A percentile compares a stretch with the other conserved stretches of the same genome.
phyloP scores from a whole-genome alignment of 768 basidiomycete genomes.

The Podaxis sp. region DNA sequence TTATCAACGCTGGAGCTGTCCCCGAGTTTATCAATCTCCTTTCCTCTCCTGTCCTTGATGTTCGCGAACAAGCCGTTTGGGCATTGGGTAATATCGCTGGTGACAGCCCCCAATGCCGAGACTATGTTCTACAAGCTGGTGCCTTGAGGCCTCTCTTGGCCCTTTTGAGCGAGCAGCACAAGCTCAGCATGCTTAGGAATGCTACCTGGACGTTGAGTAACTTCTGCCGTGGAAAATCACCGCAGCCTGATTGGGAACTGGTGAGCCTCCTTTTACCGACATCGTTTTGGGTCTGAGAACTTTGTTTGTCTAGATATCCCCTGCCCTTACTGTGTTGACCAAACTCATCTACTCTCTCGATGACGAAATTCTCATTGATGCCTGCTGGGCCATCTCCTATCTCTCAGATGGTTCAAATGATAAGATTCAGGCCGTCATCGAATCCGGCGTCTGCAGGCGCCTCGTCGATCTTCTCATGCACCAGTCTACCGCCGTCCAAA shows the following conservation, averaged over 20 bases:
- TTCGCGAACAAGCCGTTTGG: slow-evolving; percentile 99
- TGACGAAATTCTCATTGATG: slow-evolving; percentile 98
- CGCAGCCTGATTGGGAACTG: slow-evolving; percentile 97
- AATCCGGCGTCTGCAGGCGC: slow-evolving; percentile 95
- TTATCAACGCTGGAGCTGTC: slow-evolving; percentile 92
- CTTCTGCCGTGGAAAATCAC: slow-evolving; percentile 97
- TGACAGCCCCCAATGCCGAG: slow-evolving; percentile 95
- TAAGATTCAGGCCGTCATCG: slow-evolving; percentile 99
- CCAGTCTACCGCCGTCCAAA: slow-evolving; percentile 93
- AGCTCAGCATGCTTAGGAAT: slow-evolving; percentile 97
- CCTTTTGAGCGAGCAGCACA: slow-evolving; percentile 93
- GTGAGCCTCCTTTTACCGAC: slow-evolving; percentile 44
- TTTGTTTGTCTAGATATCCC: slow-evolving; percentile 75
- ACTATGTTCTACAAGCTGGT: slow-evolving; percentile 92
- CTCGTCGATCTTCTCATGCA: slow-evolving; percentile 98
- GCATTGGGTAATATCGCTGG: slow-evolving; percentile 99
- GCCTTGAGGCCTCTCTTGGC: slow-evolving; percentile 91
- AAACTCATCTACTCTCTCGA: slow-evolving; percentile 99
- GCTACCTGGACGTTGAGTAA: slow-evolving; percentile 99
- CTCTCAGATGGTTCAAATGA: slow-evolving; percentile 98
- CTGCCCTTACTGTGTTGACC: slow-evolving; percentile 93
- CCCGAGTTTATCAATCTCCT: slow-evolving; percentile 97
- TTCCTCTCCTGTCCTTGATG: slow-evolving; percentile 92
- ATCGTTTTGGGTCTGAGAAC: slow-evolving; percentile 15
- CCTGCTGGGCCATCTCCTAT: slow-evolving; percentile 99